Evolutionary conservation across 768 basidiomycete genomes (phyloP), one percentile per base, ranked within the genome.

Genomic region (Cystofilobasidium ferigula): DNA sequence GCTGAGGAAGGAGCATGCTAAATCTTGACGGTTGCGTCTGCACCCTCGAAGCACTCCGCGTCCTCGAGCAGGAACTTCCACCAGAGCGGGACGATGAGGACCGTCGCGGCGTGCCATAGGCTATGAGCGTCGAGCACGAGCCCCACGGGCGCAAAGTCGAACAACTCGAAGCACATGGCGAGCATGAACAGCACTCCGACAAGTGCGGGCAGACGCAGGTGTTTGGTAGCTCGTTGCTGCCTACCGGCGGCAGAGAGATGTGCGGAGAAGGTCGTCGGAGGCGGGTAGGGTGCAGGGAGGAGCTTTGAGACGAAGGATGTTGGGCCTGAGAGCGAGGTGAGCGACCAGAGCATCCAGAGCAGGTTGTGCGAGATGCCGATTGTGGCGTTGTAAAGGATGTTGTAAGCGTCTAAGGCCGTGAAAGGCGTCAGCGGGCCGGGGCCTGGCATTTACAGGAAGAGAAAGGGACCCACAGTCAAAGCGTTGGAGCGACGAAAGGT

Each of bases 71-170:
- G 74, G 71, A 94, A 93, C n/a, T 81, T 78, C 71, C 94, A 98
- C 92, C 94, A 97, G 54, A 82, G 79, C 56, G 81, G 72, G 4
- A 85, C 83, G 36, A 98, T 82, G 0, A 86, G 86, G 0, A 82
- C 86, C 0, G 94, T 99, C 4, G 83, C 81, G 10, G 87, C 78
- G 75, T 99, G 94, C 95, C 94, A 98, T 20, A 98, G 76, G 2
- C 90, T 81, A 75, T 97, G 95, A 0, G 93, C 91, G 73, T 98
- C 94, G 32, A 67, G 14, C 9, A 84, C 74, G 38, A 91, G 76
- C n/a, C 73, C 72, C 76, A 85, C 80, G 0, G 91, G 88, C 0
- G 91, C 83, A 72, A 98, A 98, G 73, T 99, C 94, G 69, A 94
- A 84, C 3, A 99, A 74, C 72, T 99, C 94, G 36, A 99, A 80